These are phyloP conservation scores for Stagonosporopsis rhizophila DNA, from an alignment of 2,329 filamentous ascomycete genomes.

Conservation along the genomic window DNA sequence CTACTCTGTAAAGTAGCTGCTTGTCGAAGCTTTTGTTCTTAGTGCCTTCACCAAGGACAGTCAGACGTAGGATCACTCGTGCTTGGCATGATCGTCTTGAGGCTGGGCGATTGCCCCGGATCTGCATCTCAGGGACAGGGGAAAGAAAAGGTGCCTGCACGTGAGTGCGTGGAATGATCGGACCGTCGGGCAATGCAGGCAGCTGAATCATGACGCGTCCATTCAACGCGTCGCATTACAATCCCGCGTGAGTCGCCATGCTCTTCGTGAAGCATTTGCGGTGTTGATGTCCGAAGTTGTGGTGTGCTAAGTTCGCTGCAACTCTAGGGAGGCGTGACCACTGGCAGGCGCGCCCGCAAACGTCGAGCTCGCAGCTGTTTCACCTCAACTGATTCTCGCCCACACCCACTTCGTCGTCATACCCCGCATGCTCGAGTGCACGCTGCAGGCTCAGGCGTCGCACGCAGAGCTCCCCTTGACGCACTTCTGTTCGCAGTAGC, in stretches of 20 bases:
- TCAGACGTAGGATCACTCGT: neutral
- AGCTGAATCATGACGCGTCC: slow-evolving; percentile 7
- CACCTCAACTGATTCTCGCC: slow-evolving; percentile 19
- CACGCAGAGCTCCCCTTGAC: slow-evolving; percentile 12
- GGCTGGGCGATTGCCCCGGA: slow-evolving; percentile 1
- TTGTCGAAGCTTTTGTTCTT: neutral
- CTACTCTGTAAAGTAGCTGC: neutral
- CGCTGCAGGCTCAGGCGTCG: slow-evolving; percentile 21
- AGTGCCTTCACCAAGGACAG: neutral
- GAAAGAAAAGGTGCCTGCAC: slow-evolving; percentile 2
- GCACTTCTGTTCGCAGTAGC: slow-evolving; percentile 10
- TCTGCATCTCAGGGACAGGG: slow-evolving; percentile 5
- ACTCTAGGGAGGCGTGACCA: slow-evolving; percentile 9
- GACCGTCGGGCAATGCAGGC: slow-evolving; percentile 7
- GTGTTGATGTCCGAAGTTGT: slow-evolving; percentile 1
- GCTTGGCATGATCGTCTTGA: neutral
- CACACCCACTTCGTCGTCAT: slow-evolving; percentile 8
- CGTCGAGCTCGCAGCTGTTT: slow-evolving; percentile 12
- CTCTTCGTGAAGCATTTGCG: neutral
- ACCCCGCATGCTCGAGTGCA: slow-evolving; percentile 28
- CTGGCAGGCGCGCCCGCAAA: neutral
- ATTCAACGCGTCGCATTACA: neutral
- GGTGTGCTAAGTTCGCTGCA: slow-evolving; percentile 4
- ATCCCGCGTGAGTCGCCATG: neutral
- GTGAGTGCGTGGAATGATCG: slow-evolving; percentile 8